phyloP scores from a whole-genome alignment of 176 grass and related monocot genomes.

The Zoysia pacifica region DNA sequence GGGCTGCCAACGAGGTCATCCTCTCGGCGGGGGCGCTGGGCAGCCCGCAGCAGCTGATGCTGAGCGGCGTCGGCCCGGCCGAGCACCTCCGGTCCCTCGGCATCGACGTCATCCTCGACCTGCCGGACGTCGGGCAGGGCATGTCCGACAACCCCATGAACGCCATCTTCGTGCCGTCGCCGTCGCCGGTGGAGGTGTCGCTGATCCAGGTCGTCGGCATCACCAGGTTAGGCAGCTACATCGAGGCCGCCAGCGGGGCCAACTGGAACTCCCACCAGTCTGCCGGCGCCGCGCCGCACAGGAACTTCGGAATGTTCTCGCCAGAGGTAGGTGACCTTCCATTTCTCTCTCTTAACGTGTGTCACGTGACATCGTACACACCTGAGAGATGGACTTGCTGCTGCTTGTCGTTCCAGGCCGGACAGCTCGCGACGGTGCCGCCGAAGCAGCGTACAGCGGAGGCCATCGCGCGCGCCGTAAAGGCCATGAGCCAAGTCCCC shows the following conservation, averaged over 20 bases:
- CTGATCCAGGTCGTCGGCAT: conserved; percentile 91
- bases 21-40: conserved; percentile 74
- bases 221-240: conserved; percentile 71
- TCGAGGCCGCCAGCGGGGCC: conserved; percentile 72
- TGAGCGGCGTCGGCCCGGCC: conserved; percentile 76
- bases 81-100: conserved; percentile 56
- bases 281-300: not conserved
- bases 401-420: conserved; percentile 27
- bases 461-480: conserved; percentile 45
- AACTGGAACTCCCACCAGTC: conserved; percentile 47
- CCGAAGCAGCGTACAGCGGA: conserved; percentile 47
- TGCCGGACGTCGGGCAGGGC: conserved; percentile 66
- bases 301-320: conserved; percentile 64
- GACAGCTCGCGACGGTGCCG: conserved; percentile 58
- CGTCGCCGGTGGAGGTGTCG: conserved; percentile 64
- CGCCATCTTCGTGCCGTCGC: conserved; percentile 70
- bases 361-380: not conserved
- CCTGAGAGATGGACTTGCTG: too few species aligned
- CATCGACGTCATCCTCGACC: conserved; percentile 60
- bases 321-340: conserved; percentile 44
- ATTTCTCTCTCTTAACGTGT: not conserved
- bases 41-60: conserved; percentile 88
- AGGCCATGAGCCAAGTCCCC: conserved; percentile 38
- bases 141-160: conserved; percentile 93
- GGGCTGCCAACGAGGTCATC: conserved; percentile 63